Base-by-base conservation (phyloP, 371 early-diverging fungal species). In the Mortierella sp. region DNA sequence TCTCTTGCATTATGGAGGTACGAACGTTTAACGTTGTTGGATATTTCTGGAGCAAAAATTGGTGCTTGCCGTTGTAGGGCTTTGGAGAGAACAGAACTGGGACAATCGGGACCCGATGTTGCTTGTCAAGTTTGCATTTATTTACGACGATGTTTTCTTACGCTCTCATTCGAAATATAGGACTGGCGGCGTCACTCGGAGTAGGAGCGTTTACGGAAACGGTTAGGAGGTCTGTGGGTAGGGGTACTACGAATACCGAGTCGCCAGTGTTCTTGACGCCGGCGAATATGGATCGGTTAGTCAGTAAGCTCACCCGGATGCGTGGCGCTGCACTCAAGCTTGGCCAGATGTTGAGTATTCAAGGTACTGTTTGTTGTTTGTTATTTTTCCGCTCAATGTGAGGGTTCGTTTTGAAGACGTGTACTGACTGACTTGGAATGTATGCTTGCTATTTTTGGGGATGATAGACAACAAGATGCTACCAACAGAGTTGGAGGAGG, bases 271-370 rank as follows among this genome's bases (percentile, higher is more conserved):
- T 96, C 81, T 78, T 97, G 71, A 97, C 90, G 60, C 93, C 92
- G n/a, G 93, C 90, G 2, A 98, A 98, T 79, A 93, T 98, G 43
- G 96, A 98, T 79, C 90, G 96, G 10, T 88, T 99, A 12, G 98
- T 98, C 1, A 91, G 88, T 41, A 95, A 95, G 71, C 91, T 99
- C n/a, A 94, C 98, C 3, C 90, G 92, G 70, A 98, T 99, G 99
- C 94, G 99, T 46, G 99, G 99, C 1, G 99, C 99, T 0, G 99
- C 99, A 4, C 89, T 99, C 27, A 99, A 99, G 87, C 92, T 99
- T 83, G 99, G 99, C 0, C 99, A 99, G 84, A 98, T 99, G 97
- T 81, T 99, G 14, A 96, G 97, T 84, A 99, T 99, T 74, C 99
- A 99, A 89, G 99, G 93, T 78, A 14, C 6, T 63, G 4, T 18